These are phyloP conservation scores for Closterium sp. DNA, from an alignment of 139 green algal species.

Conservation along the genomic window DNA sequence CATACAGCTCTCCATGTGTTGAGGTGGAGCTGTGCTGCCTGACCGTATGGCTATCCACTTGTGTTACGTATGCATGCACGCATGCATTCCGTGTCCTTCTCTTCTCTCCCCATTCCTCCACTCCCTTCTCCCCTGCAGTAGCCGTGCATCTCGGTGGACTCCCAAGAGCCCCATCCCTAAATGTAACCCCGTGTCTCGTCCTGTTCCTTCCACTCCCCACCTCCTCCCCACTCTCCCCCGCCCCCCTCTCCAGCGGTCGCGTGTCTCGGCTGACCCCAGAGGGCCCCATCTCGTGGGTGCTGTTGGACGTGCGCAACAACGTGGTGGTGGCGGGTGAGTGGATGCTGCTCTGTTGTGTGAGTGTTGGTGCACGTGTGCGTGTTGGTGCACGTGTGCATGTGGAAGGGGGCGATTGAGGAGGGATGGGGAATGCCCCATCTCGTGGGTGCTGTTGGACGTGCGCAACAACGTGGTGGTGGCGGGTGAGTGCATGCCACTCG, in stretches of 20 bases:
- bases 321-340: conserved; percentile 26
- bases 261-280: conserved; percentile 19
- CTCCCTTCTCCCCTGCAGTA: too few relatives aligned
- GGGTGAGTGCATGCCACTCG: too few relatives aligned
- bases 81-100: too few relatives aligned
- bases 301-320: conserved; percentile 19
- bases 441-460: conserved; percentile 24
- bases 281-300: conserved; percentile 15
- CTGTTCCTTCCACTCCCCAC: neutral
- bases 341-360: too few relatives aligned
- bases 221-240: neutral
- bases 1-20: too few relatives aligned
- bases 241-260: neutral
- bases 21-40: too few relatives aligned
- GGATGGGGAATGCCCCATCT: neutral
- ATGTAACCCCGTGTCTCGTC: too few relatives aligned
- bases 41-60: too few relatives aligned
- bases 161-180: neutral
- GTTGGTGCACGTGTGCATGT: too few relatives aligned
- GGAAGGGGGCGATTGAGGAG: neutral
- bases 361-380: too few relatives aligned
- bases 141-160: neutral
- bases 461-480: conserved; percentile 30
- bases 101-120: too few relatives aligned
- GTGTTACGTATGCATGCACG: too few relatives aligned